Base-by-base conservation (phyloP, 441 rosid species). In the Raphanus hybrid region DNA sequence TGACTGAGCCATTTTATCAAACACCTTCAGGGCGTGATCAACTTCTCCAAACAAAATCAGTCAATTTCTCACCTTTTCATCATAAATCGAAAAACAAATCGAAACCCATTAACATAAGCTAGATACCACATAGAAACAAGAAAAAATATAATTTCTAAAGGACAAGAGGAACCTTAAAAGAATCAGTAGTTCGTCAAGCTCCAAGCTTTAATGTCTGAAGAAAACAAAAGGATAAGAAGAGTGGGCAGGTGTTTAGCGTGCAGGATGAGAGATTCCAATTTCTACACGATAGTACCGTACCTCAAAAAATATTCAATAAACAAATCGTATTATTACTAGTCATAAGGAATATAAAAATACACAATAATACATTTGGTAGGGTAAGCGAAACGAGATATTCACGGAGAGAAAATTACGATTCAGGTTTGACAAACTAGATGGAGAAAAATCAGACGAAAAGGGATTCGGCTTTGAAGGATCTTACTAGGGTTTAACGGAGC, bases 1-100 rank as follows among this genome's bases (percentile, higher is more conserved):
- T 70, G 86, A 54, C 15, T 90, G 90, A 62, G 88, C 91, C 99
- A 94, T 94, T 68, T 41, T 7, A 71, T 54, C 70, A 41, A 75
- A 75, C 80, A 80, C 76, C 45, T 74, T 65, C 54, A 70, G 11
- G 10, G 43, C 26, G 76, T 75, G 73, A 80, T 71, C 73, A 66
- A 65, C 29, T 69, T 2, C 64, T 70, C 76, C 76, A 48, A 67
- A 26, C 27, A 57, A 55, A 23, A 41, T 35, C 48, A 64, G 65
- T 1, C 67, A 79, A 74, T 75, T 9, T 55, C 16, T 15, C 72
- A 79, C 73, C 77, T 71, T 71, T 59, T 16, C 34, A 60, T 35
- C 66, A 50, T 2, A 61, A 43, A 29, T 29, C 20, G 8, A 39
- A 8, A 26, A 0, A 23, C 3, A 39, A 65, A 11, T 58, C 61